Evolutionary conservation across 2,329 filamentous ascomycete genomes (phyloP), one percentile per base, ranked within the genome.

Genomic region (Aureobasidium sp.): DNA sequence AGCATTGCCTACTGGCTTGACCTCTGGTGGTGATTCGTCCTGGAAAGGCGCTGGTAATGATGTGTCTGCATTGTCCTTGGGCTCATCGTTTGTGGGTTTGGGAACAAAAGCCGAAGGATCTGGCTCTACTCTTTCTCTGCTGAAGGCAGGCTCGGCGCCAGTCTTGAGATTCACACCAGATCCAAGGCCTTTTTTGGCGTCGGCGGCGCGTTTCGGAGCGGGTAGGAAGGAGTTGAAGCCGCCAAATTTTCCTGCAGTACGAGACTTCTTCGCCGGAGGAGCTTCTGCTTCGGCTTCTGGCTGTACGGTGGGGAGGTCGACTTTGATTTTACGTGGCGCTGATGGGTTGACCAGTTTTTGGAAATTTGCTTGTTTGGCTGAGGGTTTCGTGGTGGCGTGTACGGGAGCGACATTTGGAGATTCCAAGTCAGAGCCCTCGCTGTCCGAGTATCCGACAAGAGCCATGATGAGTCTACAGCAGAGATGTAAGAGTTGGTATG

Each of bases 211-310:
- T 71, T 96, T 97, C 4, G 93, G 92, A 30, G 92, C 81, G 3
- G 93, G 93, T 25, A 97, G 81, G 67, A 96, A 85, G 2, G 91
- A 86, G 72, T 93, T 94, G 78, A 97, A 94, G 2, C 87, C 89
- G 57, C 88, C 82, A 68, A 96, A 92, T 5, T 82, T 85, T 3
- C 82, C 82, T 7, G 79, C 81, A 1, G 83, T 83, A 54, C 85
- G 85, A 21, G 83, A 80, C 63, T 87, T 86, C 72, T 96, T 96
- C 1, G 87, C 80, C 0, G 89, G 87, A 0, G 87, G 87, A 30
- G 74, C 78, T 63, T 78, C 73, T 47, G 79, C 79, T 30, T 81
- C 79, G 25, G 75, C 72, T 13, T 74, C 69, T 42, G 73, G 68
- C 16, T 79, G 70, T 64, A 82, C 72, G 25, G 83, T 79, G 3